Conservation (phyloP, 192 early-diverging fungal species). For the Backusella tuberculispora region DNA sequence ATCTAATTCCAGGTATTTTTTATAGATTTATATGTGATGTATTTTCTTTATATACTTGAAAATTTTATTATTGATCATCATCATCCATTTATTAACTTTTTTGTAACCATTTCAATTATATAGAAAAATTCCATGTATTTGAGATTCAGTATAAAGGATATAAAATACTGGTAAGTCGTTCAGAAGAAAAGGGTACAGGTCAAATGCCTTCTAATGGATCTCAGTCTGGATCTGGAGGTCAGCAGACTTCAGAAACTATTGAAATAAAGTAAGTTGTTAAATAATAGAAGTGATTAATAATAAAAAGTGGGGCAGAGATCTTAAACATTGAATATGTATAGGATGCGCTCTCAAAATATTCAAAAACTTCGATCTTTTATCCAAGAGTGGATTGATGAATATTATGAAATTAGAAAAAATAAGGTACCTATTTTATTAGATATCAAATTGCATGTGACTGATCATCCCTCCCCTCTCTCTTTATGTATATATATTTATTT, state of each 20-base stretch:
- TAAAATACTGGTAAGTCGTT: background rate
- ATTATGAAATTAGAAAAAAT: constrained; percentile 29
- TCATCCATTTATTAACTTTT: background rate
- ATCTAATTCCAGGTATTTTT: constrained; percentile 25
- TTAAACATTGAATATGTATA: background rate
- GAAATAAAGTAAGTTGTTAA: background rate
- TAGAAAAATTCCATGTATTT: background rate
- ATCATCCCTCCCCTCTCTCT: background rate
- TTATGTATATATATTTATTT: background rate
- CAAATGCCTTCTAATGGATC: background rate
- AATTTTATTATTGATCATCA: no score
- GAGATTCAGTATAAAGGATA: constrained; percentile 1
- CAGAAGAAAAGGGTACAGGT: background rate
- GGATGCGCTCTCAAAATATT: constrained; percentile 13
- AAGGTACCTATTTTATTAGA: constrained; percentile 21
- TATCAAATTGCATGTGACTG: background rate
- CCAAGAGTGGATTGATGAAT: constrained; percentile 33
- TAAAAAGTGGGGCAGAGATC: background rate
- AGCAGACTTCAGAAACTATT: background rate
- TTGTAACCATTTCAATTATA: background rate
- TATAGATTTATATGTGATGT: background rate
- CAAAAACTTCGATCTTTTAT: constrained; percentile 14
- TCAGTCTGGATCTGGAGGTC: background rate
- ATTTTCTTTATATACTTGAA: no score
- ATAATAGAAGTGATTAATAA: background rate